Conservation (phyloP, 2,329 filamentous ascomycete genomes). For the Aspergillus floridensis region DNA sequence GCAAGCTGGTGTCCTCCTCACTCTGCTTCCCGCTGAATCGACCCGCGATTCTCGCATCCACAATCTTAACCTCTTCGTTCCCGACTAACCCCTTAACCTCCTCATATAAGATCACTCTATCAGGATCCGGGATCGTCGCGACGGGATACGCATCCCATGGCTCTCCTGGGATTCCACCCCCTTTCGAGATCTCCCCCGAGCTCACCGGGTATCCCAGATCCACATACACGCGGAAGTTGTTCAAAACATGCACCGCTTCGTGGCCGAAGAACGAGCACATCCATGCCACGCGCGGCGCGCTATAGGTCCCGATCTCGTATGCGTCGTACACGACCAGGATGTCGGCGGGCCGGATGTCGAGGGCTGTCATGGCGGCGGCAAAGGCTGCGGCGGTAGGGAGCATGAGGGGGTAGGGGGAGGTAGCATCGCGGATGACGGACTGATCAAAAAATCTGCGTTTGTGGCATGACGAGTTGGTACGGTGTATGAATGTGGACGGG, state of each 20-base stretch:
- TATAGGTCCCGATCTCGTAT: slow-evolving; percentile 28
- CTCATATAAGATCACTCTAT: slow-evolving; percentile 16
- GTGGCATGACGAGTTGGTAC: background rate
- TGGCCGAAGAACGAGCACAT: slow-evolving; percentile 29
- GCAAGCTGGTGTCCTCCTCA: slow-evolving; percentile 16
- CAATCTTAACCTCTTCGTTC: slow-evolving; percentile 5
- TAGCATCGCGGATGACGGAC: slow-evolving; percentile 22
- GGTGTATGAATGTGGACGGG: no score
- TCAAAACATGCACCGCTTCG: slow-evolving; percentile 27
- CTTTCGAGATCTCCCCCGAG: background rate
- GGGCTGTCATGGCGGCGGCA: slow-evolving; percentile 15
- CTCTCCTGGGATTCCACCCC: background rate
- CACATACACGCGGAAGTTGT: slow-evolving; percentile 29
- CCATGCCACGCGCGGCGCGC: slow-evolving; percentile 30
- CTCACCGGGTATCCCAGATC: slow-evolving; percentile 18
- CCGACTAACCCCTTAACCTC: slow-evolving; percentile 13
- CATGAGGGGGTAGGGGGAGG: slow-evolving; percentile 30
- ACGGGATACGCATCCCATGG: slow-evolving; percentile 3
- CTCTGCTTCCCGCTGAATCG: slow-evolving; percentile 21
- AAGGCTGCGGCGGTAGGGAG: slow-evolving; percentile 26
- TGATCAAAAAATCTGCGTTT: slow-evolving; percentile 29
- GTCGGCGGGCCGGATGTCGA: slow-evolving; percentile 23
- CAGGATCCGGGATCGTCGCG: background rate
- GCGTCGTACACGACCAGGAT: slow-evolving; percentile 32
- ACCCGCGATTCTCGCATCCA: slow-evolving; percentile 21